Evolutionary conservation across 2,329 filamentous ascomycete species (phyloP).

Genomic region (Rachicladosporium sp.): DNA sequence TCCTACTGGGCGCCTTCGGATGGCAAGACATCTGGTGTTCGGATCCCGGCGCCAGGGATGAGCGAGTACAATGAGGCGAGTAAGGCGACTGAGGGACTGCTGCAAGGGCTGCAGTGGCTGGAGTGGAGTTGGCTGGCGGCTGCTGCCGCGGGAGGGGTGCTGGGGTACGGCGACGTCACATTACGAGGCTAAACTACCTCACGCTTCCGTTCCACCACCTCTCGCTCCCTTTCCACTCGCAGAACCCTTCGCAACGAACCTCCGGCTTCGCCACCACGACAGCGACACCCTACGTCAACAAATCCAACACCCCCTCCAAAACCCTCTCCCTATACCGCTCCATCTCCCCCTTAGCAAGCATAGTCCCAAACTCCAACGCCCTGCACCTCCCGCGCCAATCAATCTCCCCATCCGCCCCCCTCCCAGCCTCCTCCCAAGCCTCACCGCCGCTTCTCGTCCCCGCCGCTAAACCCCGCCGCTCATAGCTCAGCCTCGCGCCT

Average conservation of each 20-base stretch:
- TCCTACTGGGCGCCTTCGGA: slow-evolving; percentile 24
- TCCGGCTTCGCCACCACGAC: background rate
- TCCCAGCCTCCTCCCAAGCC: background rate
- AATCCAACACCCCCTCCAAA: slow-evolving; percentile 20
- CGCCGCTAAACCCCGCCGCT: no score
- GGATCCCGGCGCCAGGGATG: slow-evolving; percentile 20
- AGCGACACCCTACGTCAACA: background rate
- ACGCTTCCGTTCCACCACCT: no score
- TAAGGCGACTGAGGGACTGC: slow-evolving; percentile 19
- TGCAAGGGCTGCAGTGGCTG: slow-evolving; percentile 22
- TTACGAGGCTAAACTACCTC: no score
- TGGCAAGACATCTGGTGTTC: slow-evolving; percentile 16
- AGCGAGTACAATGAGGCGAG: slow-evolving; percentile 25
- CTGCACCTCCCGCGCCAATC: slow-evolving; percentile 21
- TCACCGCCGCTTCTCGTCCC: background rate
- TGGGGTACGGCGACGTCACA: slow-evolving; percentile 8
- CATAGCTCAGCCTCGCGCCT: no score
- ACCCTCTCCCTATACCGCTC: slow-evolving; percentile 18
- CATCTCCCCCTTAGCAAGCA: slow-evolving; percentile 21
- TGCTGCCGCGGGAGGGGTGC: slow-evolving; percentile 17
- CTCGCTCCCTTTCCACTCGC: no score
- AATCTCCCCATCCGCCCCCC: slow-evolving; percentile 8
- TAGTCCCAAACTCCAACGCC: slow-evolving; percentile 20
- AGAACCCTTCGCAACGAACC: no score
- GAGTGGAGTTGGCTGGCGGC: slow-evolving; percentile 25